phyloP scores from a whole-genome alignment of 495 filamentous ascomycete genomes.

The Tetracladium setigerum region DNA sequence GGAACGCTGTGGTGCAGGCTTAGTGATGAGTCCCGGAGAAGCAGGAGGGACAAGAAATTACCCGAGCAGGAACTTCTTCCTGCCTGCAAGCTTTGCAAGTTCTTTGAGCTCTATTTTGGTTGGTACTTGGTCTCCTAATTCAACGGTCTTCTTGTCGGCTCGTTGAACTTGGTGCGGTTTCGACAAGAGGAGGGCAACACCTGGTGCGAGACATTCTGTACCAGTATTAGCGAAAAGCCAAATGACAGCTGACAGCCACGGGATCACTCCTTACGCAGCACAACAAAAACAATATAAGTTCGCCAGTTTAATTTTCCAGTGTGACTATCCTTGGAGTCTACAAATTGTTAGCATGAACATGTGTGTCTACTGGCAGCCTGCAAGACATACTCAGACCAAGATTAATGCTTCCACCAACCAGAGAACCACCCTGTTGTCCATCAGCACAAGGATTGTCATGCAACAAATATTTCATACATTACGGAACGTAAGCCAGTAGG shows the following conservation, averaged over 20 bases:
- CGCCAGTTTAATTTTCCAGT: neutral
- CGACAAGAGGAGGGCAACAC: slow-evolving; percentile 47
- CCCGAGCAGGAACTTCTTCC: slow-evolving; percentile 40
- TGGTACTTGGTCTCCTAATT: slow-evolving; percentile 38
- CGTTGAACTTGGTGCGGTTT: slow-evolving; percentile 46
- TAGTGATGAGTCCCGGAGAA: too few species aligned
- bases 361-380: neutral
- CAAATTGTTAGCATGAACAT: too few species aligned
- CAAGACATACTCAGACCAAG: neutral
- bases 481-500: slow-evolving; percentile 56
- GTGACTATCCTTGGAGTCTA: too few species aligned
- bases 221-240: slow-evolving; percentile 26
- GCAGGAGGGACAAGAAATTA: too few species aligned
- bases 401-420: neutral
- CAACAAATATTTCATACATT: neutral
- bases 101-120: slow-evolving; percentile 43
- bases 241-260: neutral
- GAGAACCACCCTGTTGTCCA: neutral
- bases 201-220: slow-evolving; percentile 48
- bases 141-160: slow-evolving; percentile 44
- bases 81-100: slow-evolving; percentile 42
- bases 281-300: neutral
- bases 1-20: too few species aligned
- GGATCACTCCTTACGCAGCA: neutral
- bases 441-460: too few species aligned